Evolutionary conservation across 2,329 filamentous ascomycete genomes (phyloP).

Genomic region (Botryotinia globosa): DNA sequence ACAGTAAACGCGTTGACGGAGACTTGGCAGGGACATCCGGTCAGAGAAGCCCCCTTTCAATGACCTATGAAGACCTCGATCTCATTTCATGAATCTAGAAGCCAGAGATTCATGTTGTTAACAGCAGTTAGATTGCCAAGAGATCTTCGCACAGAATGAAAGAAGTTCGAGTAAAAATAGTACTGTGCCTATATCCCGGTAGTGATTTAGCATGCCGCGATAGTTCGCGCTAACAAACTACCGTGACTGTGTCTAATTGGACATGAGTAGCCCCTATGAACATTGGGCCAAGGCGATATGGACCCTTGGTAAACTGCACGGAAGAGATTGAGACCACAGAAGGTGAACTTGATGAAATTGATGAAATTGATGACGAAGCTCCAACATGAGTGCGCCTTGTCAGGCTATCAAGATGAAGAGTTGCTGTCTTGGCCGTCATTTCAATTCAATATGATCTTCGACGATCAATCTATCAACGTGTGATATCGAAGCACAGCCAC

Average conservation of each 20-base stretch:
- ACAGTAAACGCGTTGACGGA: neutral
- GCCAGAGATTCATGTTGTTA: neutral
- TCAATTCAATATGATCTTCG: neutral
- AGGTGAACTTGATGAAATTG: neutral
- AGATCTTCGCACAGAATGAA: neutral
- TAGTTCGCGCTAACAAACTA: neutral
- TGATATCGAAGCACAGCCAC: neutral
- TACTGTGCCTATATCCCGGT: neutral
- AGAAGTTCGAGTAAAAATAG: constrained; percentile 1
- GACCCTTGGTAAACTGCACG: neutral
- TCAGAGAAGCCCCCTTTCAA: neutral
- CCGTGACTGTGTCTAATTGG: neutral
- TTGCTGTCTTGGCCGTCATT: constrained; percentile 4
- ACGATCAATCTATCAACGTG: constrained; percentile 1
- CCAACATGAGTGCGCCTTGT: neutral
- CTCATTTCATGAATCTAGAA: neutral
- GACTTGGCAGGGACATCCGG: neutral
- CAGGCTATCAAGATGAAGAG: neutral
- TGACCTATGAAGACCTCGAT: neutral
- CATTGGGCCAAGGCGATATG: neutral
- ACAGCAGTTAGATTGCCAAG: neutral
- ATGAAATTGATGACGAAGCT: neutral
- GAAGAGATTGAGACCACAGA: constrained; percentile 5
- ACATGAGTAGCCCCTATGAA: neutral
- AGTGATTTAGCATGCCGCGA: neutral